These are phyloP conservation scores for Diaporthe caulivora DNA, from an alignment of 2,329 filamentous ascomycete species.

Conservation along the genomic window DNA sequence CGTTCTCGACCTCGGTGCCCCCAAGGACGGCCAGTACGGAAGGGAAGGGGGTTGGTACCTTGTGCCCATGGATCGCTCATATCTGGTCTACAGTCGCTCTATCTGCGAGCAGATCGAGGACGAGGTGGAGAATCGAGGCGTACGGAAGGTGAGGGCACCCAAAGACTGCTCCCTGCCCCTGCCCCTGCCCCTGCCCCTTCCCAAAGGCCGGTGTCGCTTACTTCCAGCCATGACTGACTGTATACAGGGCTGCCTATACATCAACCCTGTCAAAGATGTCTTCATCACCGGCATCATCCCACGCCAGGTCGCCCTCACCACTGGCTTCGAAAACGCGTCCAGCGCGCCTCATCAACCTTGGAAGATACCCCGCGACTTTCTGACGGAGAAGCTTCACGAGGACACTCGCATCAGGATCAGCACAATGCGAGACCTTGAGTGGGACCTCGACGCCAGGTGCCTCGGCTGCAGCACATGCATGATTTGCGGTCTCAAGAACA, in stretches of 20 bases:
- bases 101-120: background rate
- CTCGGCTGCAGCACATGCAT: constrained; percentile 8
- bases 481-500: background rate
- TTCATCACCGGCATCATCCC: constrained; percentile 27
- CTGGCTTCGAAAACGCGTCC: background rate
- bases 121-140: background rate
- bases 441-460: constrained; percentile 18
- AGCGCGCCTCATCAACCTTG: background rate
- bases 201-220: too few relatives aligned
- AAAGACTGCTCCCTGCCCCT: too few relatives aligned
- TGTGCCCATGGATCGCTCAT: background rate
- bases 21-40: background rate
- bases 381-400: constrained; percentile 17
- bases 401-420: background rate
- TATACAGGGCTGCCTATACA: constrained; percentile 25
- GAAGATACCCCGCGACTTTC: background rate
- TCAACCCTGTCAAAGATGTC: constrained; percentile 12
- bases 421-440: constrained; percentile 24
- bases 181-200: background rate
- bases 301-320: background rate
- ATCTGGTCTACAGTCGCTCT: background rate
- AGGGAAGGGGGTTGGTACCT: background rate
- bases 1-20: background rate
- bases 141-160: background rate
- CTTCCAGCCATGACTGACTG: background rate